A percentile compares a stretch with the other conserved stretches of the same genome.
Evolutionary conservation across 2,329 filamentous ascomycete species (phyloP).

Genomic region (Pochonia chlamydosporia): DNA sequence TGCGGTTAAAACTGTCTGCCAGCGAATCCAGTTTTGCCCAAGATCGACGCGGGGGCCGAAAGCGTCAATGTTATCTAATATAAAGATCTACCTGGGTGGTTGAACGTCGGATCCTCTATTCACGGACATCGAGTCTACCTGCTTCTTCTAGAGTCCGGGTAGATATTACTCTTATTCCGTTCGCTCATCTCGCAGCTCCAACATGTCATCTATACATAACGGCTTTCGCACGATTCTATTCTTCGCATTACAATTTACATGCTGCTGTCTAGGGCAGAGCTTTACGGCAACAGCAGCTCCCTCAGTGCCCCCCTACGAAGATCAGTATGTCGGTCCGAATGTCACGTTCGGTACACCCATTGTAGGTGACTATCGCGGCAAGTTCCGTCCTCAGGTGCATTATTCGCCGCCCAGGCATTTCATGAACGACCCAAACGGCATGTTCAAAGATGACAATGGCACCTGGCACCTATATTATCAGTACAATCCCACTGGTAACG

Average conservation of each 20-base stretch:
- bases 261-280: background rate
- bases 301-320: too few species aligned
- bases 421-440: slow-evolving; percentile 10
- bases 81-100: too few species aligned
- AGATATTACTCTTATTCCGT: too few species aligned
- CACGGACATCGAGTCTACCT: too few species aligned
- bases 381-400: slow-evolving; percentile 14
- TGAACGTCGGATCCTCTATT: too few species aligned
- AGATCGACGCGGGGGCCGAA: too few species aligned
- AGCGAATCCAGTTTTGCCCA: too few species aligned
- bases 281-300: background rate
- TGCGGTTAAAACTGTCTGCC: too few species aligned
- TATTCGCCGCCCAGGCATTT: slow-evolving; percentile 6
- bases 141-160: too few species aligned
- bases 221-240: background rate
- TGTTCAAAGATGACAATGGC: slow-evolving; percentile 48
- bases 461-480: slow-evolving; percentile 63
- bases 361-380: slow-evolving; percentile 11
- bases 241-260: slow-evolving; percentile 1
- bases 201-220: background rate
- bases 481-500: slow-evolving; percentile 35
- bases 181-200: background rate
- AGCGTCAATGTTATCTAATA: too few species aligned
- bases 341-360: slow-evolving; percentile 18
- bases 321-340: slow-evolving; percentile 1